Evolutionary conservation across 2,329 filamentous ascomycete species (phyloP).

Genomic region (Aspergillus felis): DNA sequence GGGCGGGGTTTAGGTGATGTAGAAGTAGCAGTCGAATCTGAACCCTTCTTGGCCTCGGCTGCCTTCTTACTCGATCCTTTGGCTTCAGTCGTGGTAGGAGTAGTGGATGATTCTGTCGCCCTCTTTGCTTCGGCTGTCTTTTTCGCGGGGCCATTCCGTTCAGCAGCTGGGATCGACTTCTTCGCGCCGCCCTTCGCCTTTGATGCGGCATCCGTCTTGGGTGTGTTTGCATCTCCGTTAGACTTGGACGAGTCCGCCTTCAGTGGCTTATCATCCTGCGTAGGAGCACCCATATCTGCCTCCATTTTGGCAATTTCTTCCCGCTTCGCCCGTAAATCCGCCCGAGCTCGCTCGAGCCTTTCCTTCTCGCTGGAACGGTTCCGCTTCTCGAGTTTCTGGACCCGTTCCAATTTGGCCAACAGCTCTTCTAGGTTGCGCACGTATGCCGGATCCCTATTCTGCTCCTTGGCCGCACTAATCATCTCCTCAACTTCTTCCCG

Average conservation of each 20-base stretch:
- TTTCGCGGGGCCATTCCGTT: not conserved
- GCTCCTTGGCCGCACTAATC: constrained; percentile 6
- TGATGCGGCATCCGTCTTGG: not conserved
- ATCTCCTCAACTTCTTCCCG: constrained; percentile 7
- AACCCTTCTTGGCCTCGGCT: too few species aligned
- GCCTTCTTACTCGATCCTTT: too few species aligned
- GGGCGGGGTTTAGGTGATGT: not conserved
- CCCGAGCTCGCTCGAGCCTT: not conserved
- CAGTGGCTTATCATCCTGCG: constrained; percentile 1
- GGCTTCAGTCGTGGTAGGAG: not conserved
- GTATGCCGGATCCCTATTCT: constrained; percentile 4
- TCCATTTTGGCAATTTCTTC: constrained; percentile 11
- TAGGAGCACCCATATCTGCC: constrained; percentile 1
- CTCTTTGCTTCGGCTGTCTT: not conserved
- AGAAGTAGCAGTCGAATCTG: not conserved
- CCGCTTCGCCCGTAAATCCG: constrained; percentile 1
- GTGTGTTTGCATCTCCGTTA: not conserved
- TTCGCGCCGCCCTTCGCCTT: not conserved
- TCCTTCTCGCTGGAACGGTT: not conserved
- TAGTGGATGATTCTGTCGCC: not conserved
- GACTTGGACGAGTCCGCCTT: not conserved
- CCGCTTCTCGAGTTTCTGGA: not conserved
- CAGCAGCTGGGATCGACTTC: not conserved
- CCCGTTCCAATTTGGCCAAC: not conserved
- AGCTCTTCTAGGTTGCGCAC: constrained; percentile 1